Conservation (phyloP, 306 rosid species). For the peach (Prunus persica) region Prunus_persica_NCBIv2 NC_034011.1:15763001-15763500, state of each 20-base stretch:
- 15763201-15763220: conserved; percentile 99
- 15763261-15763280: conserved; percentile 95
- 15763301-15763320: conserved; percentile 21
- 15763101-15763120: background rate
- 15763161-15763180: conserved; percentile 27
- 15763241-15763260: conserved; percentile 93
- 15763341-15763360: background rate
- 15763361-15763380: background rate
- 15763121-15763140: background rate
- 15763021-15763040: conserved; percentile 83
- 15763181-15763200: conserved; percentile 91
- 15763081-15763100: conserved; percentile 24
- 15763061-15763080: conserved; percentile 92
- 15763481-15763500: background rate
- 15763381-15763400: conserved; percentile 1
- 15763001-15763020: conserved; percentile 81
- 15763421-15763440: background rate
- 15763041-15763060: conserved; percentile 79
- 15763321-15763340: background rate
- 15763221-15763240: conserved; percentile 95
- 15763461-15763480: background rate
- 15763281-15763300: conserved; percentile 96
- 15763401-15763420: background rate
- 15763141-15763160: background rate
- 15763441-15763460: background rate